These are phyloP conservation scores for Starmera quercuum DNA, from an alignment of 805 yeast genomes.

Conservation along the genomic window DNA sequence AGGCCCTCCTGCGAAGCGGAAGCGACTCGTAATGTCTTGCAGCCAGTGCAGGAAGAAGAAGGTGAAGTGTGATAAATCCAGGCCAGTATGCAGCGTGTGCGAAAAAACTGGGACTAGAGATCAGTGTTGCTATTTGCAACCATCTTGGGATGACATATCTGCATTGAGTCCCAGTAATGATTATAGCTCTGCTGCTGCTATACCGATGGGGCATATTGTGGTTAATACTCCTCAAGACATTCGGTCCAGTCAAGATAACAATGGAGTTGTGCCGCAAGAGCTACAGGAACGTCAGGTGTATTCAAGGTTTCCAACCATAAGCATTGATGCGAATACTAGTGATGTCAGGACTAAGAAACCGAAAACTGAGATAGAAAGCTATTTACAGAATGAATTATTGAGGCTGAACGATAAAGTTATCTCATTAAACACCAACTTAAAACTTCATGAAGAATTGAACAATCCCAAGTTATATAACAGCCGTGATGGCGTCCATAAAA, in stretches of 20 bases:
- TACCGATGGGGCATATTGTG: slow-evolving; percentile 19
- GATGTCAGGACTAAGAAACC: not conserved
- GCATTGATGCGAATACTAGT: not conserved
- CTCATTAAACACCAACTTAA: not conserved
- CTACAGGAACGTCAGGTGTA: too few species aligned
- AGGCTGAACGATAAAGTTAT: not conserved
- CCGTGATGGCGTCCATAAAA: too few species aligned
- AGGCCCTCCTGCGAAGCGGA: slow-evolving; percentile 15
- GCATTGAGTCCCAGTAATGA: slow-evolving; percentile 8
- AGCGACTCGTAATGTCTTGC: slow-evolving; percentile 16
- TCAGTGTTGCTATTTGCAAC: slow-evolving; percentile 45
- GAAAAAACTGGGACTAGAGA: slow-evolving; percentile 39
- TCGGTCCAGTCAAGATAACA: too few species aligned
- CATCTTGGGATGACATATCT: slow-evolving; percentile 47
- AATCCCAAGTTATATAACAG: too few species aligned
- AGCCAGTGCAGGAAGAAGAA: slow-evolving; percentile 19
- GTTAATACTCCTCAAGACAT: too few species aligned
- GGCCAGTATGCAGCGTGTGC: slow-evolving; percentile 49
- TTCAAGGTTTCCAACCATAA: too few species aligned
- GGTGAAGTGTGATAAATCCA: slow-evolving; percentile 32
- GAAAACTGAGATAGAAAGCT: not conserved
- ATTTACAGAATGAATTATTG: not conserved
- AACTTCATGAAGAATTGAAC: not conserved
- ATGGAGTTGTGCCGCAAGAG: too few species aligned
- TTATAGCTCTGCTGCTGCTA: slow-evolving; percentile 15